Conservation (phyloP, 495 filamentous ascomycete genomes). For the Lentithecium fluviatile region DNA sequence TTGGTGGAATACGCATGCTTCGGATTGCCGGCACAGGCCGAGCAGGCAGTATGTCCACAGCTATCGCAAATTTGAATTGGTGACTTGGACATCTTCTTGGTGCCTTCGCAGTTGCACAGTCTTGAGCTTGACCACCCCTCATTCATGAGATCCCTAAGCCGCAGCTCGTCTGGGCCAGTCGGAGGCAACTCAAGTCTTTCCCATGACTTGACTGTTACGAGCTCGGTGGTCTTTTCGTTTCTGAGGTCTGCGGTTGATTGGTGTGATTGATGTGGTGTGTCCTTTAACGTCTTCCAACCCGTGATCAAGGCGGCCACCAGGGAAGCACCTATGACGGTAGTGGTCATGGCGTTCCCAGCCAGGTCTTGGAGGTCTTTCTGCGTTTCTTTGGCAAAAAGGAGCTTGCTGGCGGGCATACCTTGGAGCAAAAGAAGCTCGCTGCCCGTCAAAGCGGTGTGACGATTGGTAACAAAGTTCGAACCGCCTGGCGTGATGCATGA, state of each 20-base stretch:
- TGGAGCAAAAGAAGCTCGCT: constrained; percentile 68
- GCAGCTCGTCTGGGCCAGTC: background rate
- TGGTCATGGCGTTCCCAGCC: constrained; percentile 82
- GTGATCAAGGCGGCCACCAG: constrained; percentile 56
- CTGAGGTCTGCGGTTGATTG: too few species aligned
- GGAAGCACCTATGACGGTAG: constrained; percentile 67
- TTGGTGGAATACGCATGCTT: constrained; percentile 49
- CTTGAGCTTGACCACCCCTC: constrained; percentile 35
- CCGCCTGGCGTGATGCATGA: constrained; percentile 72
- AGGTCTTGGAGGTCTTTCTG: constrained; percentile 67
- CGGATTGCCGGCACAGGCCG: constrained; percentile 57
- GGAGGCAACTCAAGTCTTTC: too few species aligned
- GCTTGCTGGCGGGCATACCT: constrained; percentile 63
- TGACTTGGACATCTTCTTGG: constrained; percentile 41
- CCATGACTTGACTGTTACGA: too few species aligned
- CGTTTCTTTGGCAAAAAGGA: constrained; percentile 64
- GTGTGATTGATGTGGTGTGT: background rate
- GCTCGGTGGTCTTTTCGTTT: background rate
- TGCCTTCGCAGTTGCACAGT: constrained; percentile 60
- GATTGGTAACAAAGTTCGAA: constrained; percentile 60
- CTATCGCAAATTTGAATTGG: constrained; percentile 51
- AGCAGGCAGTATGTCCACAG: constrained; percentile 59
- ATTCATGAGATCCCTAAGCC: constrained; percentile 4
- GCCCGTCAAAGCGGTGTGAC: constrained; percentile 63
- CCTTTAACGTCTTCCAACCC: constrained; percentile 36